Base-by-base conservation (phyloP, 176 grass and related monocot genomes). In the Paspalum notatum region DNA sequence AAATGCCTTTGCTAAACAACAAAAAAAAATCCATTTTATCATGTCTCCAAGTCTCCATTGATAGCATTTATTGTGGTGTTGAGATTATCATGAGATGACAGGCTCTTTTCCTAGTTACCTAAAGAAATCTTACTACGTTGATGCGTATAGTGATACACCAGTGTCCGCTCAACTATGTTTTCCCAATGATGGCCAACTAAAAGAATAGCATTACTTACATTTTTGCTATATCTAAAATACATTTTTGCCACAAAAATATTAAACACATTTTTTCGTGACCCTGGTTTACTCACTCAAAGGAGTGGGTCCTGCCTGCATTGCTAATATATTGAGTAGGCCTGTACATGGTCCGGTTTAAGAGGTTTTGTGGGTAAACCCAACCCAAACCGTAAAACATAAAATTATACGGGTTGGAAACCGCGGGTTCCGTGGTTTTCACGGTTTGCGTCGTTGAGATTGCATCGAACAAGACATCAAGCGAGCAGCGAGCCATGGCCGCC, bases 11-110 rank as follows among this genome's bases (percentile, higher is more conserved):
- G 3, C 15, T 49, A 54, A 59, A 75, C 43, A 68, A 15, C 21
- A 75, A 39, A 72, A 39, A 72, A 17, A 80, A 72, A 58, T 14
- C 3, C 71, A 68, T 79, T 49, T 59, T 6, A 18, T 26, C 6
- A 16, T 57, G 20, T 41, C 20, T 68, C 22, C 32, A 32, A 32
- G 32, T 32, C 32, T 32, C 79, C 0, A 26, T 32, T 15, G 10
- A 15, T 50, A 67, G 69, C 0, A 1, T 21, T 75, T 43, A 80
- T 81, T 38, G 40, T 13, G 5, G 63, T 47, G 9, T 9, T 56
- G 7, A 62, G 16, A 72, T 72, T 46, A 0, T 63, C 37, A 37
- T 26, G 12, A 26, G 18, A 77, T 22, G 24, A 4, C 9, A 68
- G 53, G 56, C 7, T 6, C 26, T 57, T 39, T 16, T 27, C 16